Conservation (phyloP, 2,329 filamentous ascomycete species). For the Macroventuria anomochaeta region DNA sequence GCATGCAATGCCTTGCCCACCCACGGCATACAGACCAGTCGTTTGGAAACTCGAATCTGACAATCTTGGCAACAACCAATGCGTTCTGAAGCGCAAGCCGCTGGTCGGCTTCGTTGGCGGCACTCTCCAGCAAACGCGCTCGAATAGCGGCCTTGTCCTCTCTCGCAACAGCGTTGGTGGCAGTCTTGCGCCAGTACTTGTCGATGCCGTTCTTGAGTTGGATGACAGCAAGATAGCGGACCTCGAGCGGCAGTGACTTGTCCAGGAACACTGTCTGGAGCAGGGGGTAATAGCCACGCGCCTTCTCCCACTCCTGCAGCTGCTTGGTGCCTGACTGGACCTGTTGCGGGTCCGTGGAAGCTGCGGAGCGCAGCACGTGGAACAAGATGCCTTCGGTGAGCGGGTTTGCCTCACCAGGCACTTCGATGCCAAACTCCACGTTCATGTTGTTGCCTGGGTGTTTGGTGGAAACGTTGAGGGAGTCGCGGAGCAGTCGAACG, state of each 20-base stretch:
- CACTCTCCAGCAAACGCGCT: constrained; percentile 74
- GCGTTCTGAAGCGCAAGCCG: constrained; percentile 87
- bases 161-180: constrained; percentile 69
- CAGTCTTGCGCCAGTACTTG: constrained; percentile 86
- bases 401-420: constrained; percentile 77
- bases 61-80: constrained; percentile 83
- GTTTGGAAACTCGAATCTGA: constrained; percentile 85
- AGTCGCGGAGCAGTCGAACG: constrained; percentile 3
- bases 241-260: constrained; percentile 73
- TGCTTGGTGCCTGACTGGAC: constrained; percentile 61
- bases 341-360: constrained; percentile 56
- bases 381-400: constrained; percentile 57
- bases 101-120: constrained; percentile 76
- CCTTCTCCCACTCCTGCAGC: constrained; percentile 59
- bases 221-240: constrained; percentile 89
- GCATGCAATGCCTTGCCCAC: background rate
- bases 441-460: constrained; percentile 32
- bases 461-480: background rate
- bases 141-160: constrained; percentile 81
- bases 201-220: constrained; percentile 97
- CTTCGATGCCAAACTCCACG: constrained; percentile 65
- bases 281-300: constrained; percentile 56
- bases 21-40: constrained; percentile 67
- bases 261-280: constrained; percentile 79
- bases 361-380: constrained; percentile 57